Base-by-base conservation (phyloP, 2,329 filamentous ascomycete species). In the Zymoseptoria passerinii region DNA sequence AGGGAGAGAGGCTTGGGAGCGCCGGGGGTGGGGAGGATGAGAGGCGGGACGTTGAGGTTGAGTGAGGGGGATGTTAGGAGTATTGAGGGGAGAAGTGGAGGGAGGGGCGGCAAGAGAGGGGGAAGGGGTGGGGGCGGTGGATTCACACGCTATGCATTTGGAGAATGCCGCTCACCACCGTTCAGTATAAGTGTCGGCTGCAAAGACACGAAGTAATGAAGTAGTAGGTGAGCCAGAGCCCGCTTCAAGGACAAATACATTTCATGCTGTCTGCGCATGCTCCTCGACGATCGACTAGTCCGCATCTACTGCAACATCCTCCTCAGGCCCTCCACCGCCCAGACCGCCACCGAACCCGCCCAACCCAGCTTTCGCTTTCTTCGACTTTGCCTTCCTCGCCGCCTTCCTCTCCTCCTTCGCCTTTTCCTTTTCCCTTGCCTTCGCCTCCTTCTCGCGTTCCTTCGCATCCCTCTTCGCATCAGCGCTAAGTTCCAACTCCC, bases 21-120 rank as follows among this genome's bases (percentile, higher is more conserved):
- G 28, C 90, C 92, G 0, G 85, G 82, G 2, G 83, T 97, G 10
- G 94, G 94, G 0, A 89, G 81, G 71, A 87, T 96, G 71, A 83
- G 80, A 62, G 88, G 89, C 2, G 91, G 91, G 0, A 89, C 89
- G 69, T 73, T 97, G 76, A 87, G 80, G 63, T 74, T 97, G 67
- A 95, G 86, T 69, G 85, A 87, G 70, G 81, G 81, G 66, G 92
- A 97, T 74, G 81, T 96, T 7, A 79, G 76, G 65, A 81, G 81
- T 57, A 90, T 94, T 62, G 82, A 88, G 67, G 84, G 85, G 0
- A 40, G 35, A 16, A 8, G 19, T 52, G 50, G 50, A 16, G 10
- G 19, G 7, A 13, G 48, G 9, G 51, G 4, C 28, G 51, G 51
- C 2, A 53, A 53, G 51, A 53, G 27, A 29, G 28, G 28, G 4